Conservation (phyloP, 352 stramenopile genomes). For the Phytophthora boehmeriae region DNA sequence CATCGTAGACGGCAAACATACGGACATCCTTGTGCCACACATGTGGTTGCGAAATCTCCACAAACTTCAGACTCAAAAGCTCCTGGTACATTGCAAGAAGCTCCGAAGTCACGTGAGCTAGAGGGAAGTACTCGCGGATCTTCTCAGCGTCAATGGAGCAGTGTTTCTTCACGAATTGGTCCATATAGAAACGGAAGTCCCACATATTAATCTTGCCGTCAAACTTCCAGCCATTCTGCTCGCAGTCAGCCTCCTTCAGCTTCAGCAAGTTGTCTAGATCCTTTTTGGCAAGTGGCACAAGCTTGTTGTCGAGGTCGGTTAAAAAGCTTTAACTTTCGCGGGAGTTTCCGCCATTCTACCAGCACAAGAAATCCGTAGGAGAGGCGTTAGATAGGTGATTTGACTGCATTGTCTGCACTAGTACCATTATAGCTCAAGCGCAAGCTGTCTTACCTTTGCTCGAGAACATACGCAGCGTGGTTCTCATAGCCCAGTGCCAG, state of each 20-base stretch:
- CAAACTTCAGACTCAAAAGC: conserved; percentile 86
- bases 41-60: conserved; percentile 75
- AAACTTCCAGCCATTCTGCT: conserved; percentile 60
- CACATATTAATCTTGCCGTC: conserved; percentile 91
- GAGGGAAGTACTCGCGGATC: conserved; percentile 89
- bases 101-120: conserved; percentile 86
- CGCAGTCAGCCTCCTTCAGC: conserved; percentile 72
- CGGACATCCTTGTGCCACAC: conserved; percentile 91
- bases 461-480: conserved; percentile 85
- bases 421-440: background rate
- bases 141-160: conserved; percentile 88
- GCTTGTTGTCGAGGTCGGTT: conserved; percentile 75
- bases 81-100: conserved; percentile 90
- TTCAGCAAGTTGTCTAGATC: conserved; percentile 73
- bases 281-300: conserved; percentile 78
- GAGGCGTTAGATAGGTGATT: background rate
- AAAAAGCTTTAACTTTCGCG: conserved; percentile 66
- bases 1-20: conserved; percentile 87
- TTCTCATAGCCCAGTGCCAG: conserved; percentile 81
- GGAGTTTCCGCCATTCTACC: conserved; percentile 73
- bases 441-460: conserved; percentile 59
- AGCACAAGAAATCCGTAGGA: conserved; percentile 28
- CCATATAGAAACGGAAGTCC: conserved; percentile 92
- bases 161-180: conserved; percentile 87
- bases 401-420: background rate